Percentiles rank a stretch among this genome's conserved stretches.
These are phyloP conservation scores for Erodium maritimum DNA, from an alignment of 345 rosid species.

Conservation along the genomic window DNA sequence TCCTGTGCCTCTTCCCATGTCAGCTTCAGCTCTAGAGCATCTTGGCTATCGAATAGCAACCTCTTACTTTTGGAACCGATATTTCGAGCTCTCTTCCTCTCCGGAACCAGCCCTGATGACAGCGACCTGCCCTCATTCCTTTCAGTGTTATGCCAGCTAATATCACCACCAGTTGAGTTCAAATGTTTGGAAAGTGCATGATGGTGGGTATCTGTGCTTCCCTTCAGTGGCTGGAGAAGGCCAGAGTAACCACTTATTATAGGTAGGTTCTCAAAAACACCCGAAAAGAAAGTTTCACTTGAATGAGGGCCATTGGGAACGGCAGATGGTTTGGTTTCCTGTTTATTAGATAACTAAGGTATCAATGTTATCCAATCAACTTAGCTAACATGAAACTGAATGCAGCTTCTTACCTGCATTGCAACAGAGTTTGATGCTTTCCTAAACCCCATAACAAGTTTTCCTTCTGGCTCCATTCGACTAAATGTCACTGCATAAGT, in stretches of 20 bases:
- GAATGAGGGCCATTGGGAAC: slow-evolving; percentile 43
- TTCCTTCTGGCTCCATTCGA: slow-evolving; percentile 97
- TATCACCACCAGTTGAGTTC: slow-evolving; percentile 49
- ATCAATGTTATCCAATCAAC: slow-evolving; percentile 16
- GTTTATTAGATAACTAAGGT: slow-evolving; percentile 27
- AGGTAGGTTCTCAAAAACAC: slow-evolving; percentile 54
- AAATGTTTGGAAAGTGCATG: slow-evolving; percentile 60
- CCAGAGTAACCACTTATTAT: slow-evolving; percentile 55
- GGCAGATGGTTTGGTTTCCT: slow-evolving; percentile 42
- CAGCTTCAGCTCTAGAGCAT: slow-evolving; percentile 79
- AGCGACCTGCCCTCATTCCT: slow-evolving; percentile 59
- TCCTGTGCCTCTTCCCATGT: slow-evolving; percentile 98
- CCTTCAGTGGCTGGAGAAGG: slow-evolving; percentile 73
- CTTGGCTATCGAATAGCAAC: slow-evolving; percentile 65
- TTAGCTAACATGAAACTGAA: slow-evolving; percentile 11
- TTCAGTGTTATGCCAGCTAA: slow-evolving; percentile 59
- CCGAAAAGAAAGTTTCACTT: slow-evolving; percentile 51
- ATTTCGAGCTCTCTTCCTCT: slow-evolving; percentile 69
- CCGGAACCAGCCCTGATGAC: slow-evolving; percentile 42
- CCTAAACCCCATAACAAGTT: slow-evolving; percentile 95
- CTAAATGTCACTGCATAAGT: slow-evolving; percentile 78
- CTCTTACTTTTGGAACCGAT: slow-evolving; percentile 86
- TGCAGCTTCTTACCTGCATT: slow-evolving; percentile 49
- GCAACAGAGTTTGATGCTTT: slow-evolving; percentile 67
- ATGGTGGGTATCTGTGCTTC: slow-evolving; percentile 56